A percentile compares a stretch with the other conserved stretches of the same genome.
Evolutionary conservation across 1,284 basidiomycete species (phyloP).

Genomic region (Hemileia vastatrix): DNA sequence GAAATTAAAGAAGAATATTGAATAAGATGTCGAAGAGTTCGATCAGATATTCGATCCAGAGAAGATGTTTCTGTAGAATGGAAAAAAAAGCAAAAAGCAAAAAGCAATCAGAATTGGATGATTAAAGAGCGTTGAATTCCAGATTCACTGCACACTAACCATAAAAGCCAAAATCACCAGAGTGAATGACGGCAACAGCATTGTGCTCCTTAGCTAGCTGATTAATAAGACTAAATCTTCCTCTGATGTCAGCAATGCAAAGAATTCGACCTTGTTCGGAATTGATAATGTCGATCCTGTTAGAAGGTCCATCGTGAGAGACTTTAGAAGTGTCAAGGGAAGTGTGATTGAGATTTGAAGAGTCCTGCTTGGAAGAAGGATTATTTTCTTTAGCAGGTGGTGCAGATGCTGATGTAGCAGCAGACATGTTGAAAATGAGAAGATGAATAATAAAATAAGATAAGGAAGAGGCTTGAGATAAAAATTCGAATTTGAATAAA

Average conservation of each 20-base stretch:
- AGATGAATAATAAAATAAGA: too few relatives aligned
- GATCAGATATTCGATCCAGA: constrained; percentile 34
- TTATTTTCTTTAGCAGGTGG: too few relatives aligned
- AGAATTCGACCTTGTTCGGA: constrained; percentile 62
- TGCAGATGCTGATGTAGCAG: too few relatives aligned
- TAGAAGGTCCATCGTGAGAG: constrained; percentile 21
- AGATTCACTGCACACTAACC: constrained; percentile 54
- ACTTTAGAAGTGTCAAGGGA: too few relatives aligned
- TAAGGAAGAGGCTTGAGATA: too few relatives aligned
- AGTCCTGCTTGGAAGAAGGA: too few relatives aligned
- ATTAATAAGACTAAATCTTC: constrained; percentile 64
- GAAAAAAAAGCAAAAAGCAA: neutral
- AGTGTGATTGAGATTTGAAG: too few relatives aligned
- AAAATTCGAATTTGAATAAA: too few relatives aligned
- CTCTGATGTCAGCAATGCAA: constrained; percentile 91
- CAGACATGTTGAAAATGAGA: too few relatives aligned
- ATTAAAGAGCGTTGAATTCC: neutral
- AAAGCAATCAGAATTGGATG: neutral
- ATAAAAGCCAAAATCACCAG: constrained; percentile 97
- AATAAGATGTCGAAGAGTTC: constrained; percentile 78
- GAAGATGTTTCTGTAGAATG: constrained; percentile 29
- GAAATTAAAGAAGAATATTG: constrained; percentile 96
- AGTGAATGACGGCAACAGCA: constrained; percentile 92
- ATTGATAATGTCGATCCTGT: constrained; percentile 32
- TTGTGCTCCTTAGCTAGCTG: constrained; percentile 76